Evolutionary conservation across 139 green algal species (phyloP), one percentile per base, ranked within the genome.

Genomic region (Astrephomene gubernaculifera): DNA sequence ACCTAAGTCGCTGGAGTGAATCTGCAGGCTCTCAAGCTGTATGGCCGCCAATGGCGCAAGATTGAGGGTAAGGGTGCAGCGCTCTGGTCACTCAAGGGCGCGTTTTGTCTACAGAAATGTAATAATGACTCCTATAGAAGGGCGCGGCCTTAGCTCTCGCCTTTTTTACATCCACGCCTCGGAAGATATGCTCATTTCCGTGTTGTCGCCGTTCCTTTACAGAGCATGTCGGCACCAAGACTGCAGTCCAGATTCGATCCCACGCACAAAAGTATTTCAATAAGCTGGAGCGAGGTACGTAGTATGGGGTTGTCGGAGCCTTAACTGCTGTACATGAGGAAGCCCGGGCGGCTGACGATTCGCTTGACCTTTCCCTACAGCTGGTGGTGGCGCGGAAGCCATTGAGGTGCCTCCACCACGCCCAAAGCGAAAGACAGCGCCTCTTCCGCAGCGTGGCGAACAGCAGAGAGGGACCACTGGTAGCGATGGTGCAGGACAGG

Each of bases 251-350:
- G 69, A 98, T 99, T 75, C 89, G 96, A 3, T 96, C 90, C 1
- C 96, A 99, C 57, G 96, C 96, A 3, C 96, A 99, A 80, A 98
- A 98, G 82, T 98, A 96, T 81, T 98, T 98, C 73, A 76, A 82
- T 70, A 96, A 96, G 87, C 36, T 96, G 5, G 90, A 96, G 29
- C 80, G 86, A 82, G 70, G 90, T 81, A 57, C 52, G 39, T 35
- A 27, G 6, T 71, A 31, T 24, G 17, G 9, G 4, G 57, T 57
- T 41, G 29, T 31, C 38, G 19, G 1, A 41, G 74, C 24, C 1
- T 8, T 41, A n/a, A n/a, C n/a, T n/a, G n/a, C n/a, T n/a, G n/a
- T n/a, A n/a, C n/a, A n/a, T n/a, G n/a, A n/a, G n/a, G n/a, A n/a
- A n/a, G n/a, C n/a, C n/a, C n/a, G n/a, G n/a, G n/a, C n/a, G n/a